Evolutionary conservation across 441 rosid genomes (phyloP).

Genomic region (Gossypium schwendimanii): DNA sequence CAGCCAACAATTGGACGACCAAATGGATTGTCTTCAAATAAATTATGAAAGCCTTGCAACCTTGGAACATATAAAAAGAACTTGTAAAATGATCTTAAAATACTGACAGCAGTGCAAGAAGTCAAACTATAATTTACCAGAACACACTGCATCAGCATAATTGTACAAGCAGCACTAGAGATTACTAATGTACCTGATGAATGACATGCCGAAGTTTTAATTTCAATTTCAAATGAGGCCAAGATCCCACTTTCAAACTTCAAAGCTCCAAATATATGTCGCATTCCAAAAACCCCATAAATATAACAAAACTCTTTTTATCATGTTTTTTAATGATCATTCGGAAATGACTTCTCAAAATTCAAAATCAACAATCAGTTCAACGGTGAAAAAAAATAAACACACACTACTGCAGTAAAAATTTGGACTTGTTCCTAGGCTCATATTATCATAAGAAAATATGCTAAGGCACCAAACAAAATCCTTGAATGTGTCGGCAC

Average conservation of each 20-base stretch:
- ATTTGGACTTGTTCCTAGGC: neutral
- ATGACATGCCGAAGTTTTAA: neutral
- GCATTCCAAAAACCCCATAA: neutral
- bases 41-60: neutral
- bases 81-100: neutral
- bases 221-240: neutral
- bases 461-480: neutral
- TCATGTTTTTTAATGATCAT: neutral
- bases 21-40: neutral
- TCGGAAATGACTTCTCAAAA: conserved; percentile 3
- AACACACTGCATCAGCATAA: neutral
- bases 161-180: neutral
- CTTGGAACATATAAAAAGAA: neutral
- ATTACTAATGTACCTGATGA: neutral
- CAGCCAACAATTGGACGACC: neutral
- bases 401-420: neutral
- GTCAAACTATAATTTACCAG: neutral
- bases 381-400: neutral
- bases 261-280: neutral
- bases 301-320: neutral
- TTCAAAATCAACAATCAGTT: neutral
- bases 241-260: neutral
- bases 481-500: neutral
- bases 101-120: neutral
- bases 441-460: neutral